Evolutionary conservation across 208 protist species (phyloP).

Genomic region (Trypanosomatidae sp.): DNA sequence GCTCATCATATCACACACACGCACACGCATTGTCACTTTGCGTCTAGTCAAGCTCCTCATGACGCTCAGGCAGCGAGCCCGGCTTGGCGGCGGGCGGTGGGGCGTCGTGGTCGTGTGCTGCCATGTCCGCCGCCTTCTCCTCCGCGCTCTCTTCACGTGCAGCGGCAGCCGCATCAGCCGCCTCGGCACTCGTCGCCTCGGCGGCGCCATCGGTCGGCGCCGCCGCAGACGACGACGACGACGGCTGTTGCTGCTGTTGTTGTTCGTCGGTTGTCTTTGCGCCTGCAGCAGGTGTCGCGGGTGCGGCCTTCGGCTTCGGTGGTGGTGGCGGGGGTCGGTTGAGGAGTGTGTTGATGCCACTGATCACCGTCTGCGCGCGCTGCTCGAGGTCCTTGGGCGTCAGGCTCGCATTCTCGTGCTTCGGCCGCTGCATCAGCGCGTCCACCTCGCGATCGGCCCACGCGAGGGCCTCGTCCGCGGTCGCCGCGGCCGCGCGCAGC

Average conservation of each 20-base stretch:
- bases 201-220: constrained; percentile 4
- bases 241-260: constrained; percentile 9
- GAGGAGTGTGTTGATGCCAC: constrained; percentile 21
- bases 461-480: constrained; percentile 28
- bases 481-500: constrained; percentile 30
- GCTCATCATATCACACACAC: no score
- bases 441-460: constrained; percentile 36
- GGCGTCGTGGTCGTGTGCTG: neutral
- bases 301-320: constrained; percentile 24
- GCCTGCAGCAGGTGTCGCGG: neutral
- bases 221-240: neutral
- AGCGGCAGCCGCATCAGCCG: constrained; percentile 5
- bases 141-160: no score
- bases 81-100: neutral
- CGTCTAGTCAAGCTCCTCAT: no score
- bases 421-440: constrained; percentile 22
- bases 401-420: constrained; percentile 23
- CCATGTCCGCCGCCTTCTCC: no score
- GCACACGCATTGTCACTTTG: no score
- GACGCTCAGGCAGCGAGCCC: no score
- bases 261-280: constrained; percentile 7
- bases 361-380: constrained; percentile 18
- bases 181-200: constrained; percentile 8
- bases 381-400: constrained; percentile 17
- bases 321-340: constrained; percentile 25